Percentiles rank a stretch among this genome's conserved stretches.
These are phyloP conservation scores for Corymbia calophylla DNA, from an alignment of 441 rosid genomes.

Conservation along the genomic window DNA sequence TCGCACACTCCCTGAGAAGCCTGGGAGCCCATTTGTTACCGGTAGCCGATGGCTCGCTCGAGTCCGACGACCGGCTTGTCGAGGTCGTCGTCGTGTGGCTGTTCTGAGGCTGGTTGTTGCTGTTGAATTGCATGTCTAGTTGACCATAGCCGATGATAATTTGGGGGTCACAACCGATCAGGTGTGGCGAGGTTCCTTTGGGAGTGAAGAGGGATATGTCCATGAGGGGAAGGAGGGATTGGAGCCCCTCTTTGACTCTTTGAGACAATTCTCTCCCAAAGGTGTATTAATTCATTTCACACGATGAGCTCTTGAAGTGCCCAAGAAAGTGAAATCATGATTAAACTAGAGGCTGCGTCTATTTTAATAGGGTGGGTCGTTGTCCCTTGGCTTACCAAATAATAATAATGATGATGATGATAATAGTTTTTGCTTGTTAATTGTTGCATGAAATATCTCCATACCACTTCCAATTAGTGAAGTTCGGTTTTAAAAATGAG, in stretches of 20 bases:
- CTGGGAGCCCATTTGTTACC: constrained; percentile 49
- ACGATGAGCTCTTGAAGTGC: constrained; percentile 11
- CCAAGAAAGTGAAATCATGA: constrained; percentile 16
- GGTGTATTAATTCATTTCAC: constrained; percentile 15
- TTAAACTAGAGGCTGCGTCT: not conserved
- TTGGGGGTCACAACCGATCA: not conserved
- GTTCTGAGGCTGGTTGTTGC: constrained; percentile 5
- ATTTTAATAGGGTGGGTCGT: constrained; percentile 22
- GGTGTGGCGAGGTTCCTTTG: constrained; percentile 13
- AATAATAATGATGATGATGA: not conserved
- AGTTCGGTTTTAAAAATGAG: too few relatives aligned
- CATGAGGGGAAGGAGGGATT: not conserved
- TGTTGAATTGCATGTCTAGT: constrained; percentile 23
- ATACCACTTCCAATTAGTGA: not conserved
- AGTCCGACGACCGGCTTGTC: constrained; percentile 12
- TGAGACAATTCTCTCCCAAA: not conserved
- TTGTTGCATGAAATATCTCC: not conserved
- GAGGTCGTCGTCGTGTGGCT: constrained; percentile 31
- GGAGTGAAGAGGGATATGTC: constrained; percentile 1
- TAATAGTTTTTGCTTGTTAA: not conserved
- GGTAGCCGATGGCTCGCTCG: not conserved
- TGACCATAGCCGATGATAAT: not conserved
- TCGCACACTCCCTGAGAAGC: constrained; percentile 61
- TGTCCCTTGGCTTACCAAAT: constrained; percentile 10
- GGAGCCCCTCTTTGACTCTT: constrained; percentile 5